Evolutionary conservation across 1,139 yeast genomes (phyloP).

Genomic region (Trichomonascaceae sp.): DNA sequence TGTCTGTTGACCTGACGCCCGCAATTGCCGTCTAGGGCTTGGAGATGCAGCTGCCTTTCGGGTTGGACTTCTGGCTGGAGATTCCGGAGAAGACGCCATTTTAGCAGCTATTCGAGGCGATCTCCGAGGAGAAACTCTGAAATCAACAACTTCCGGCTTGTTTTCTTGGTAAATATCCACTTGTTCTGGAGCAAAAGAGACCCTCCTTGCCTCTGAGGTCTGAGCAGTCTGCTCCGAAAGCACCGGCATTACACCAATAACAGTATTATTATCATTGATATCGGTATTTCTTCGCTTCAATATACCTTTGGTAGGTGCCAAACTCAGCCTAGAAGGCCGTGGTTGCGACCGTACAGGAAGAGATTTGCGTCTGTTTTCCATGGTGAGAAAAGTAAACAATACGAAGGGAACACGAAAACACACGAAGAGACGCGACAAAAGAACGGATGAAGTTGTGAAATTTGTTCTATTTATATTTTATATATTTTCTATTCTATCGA

Average conservation of each 20-base stretch:
- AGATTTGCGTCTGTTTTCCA: slow-evolving; percentile 4
- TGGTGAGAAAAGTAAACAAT: slow-evolving; percentile 7
- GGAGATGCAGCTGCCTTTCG: slow-evolving; percentile 1
- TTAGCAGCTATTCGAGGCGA: slow-evolving; percentile 11
- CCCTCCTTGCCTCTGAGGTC: slow-evolving; percentile 31
- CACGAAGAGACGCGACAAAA: neutral
- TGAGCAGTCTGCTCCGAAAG: slow-evolving; percentile 8
- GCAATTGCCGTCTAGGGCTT: neutral
- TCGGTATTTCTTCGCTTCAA: slow-evolving; percentile 15
- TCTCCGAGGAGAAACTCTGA: slow-evolving; percentile 8
- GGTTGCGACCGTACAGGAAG: slow-evolving; percentile 5
- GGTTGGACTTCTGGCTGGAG: neutral
- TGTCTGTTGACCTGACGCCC: neutral
- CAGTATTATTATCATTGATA: slow-evolving; percentile 22
- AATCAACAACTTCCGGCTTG: slow-evolving; percentile 9
- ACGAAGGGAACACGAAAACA: neutral
- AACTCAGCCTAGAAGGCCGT: slow-evolving; percentile 12
- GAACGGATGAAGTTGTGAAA: too few species aligned
- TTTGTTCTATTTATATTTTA: neutral
- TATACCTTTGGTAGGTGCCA: slow-evolving; percentile 22
- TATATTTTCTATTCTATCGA: too few species aligned
- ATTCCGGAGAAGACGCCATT: slow-evolving; percentile 5
- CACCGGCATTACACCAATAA: slow-evolving; percentile 22
- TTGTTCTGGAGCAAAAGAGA: slow-evolving; percentile 47
- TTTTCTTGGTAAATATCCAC: slow-evolving; percentile 24